phyloP scores from a whole-genome alignment of 2,329 filamentous ascomycete genomes.

The Didymella segeticola region DNA sequence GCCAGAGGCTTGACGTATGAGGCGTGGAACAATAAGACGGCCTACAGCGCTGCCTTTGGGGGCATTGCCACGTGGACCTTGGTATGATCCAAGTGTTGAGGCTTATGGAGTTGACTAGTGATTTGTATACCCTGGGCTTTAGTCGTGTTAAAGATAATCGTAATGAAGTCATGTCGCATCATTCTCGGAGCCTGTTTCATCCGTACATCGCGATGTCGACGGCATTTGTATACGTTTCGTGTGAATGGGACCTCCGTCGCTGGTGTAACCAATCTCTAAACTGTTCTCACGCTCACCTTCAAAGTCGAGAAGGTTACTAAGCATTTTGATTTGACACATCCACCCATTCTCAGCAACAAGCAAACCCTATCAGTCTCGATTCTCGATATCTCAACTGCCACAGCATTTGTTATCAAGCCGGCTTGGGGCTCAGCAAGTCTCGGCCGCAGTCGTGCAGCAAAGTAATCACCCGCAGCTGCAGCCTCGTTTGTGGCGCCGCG shows the following conservation, averaged over 20 bases:
- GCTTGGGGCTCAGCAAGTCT: neutral
- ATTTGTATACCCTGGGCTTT: constrained; percentile 5
- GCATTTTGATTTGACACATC: no score
- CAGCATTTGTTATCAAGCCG: neutral
- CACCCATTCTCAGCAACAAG: no score
- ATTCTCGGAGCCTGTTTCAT: no score
- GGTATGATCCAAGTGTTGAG: constrained; percentile 28
- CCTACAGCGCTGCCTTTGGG: constrained; percentile 50
- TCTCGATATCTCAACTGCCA: no score
- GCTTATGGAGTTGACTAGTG: neutral
- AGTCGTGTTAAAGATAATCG: neutral
- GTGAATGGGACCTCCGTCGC: neutral
- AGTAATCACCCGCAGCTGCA: no score
- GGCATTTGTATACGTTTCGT: neutral
- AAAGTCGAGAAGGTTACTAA: neutral
- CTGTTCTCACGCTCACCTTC: neutral
- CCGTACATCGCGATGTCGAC: neutral
- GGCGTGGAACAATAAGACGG: constrained; percentile 48
- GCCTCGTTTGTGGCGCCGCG: constrained; percentile 9
- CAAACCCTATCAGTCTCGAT: no score
- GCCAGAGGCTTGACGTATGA: constrained; percentile 59
- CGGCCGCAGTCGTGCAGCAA: neutral
- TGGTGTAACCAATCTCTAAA: neutral
- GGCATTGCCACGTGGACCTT: constrained; percentile 64
- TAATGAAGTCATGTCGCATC: neutral